Evolutionary conservation across 176 grass and related monocot genomes (phyloP).

Genomic region (Zea luxurians): DNA sequence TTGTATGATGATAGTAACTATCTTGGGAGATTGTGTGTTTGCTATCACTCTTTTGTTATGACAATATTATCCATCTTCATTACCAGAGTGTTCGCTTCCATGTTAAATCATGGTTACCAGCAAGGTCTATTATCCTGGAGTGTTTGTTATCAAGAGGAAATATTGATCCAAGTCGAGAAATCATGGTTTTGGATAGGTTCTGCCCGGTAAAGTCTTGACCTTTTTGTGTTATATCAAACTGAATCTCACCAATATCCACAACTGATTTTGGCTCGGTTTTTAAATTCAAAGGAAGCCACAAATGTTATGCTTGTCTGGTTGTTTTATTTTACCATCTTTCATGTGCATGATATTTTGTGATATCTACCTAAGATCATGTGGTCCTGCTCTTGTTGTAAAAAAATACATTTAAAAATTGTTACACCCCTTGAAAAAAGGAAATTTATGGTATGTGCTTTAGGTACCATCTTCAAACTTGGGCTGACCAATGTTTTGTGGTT

Average conservation of each 20-base stretch:
- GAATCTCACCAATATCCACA: neutral
- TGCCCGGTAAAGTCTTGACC: constrained; percentile 74
- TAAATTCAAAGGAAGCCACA: neutral
- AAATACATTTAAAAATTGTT: neutral
- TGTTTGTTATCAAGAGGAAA: constrained; percentile 76
- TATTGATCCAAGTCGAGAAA: constrained; percentile 88
- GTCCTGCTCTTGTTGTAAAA: neutral
- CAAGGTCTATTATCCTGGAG: constrained; percentile 83
- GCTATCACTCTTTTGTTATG: neutral
- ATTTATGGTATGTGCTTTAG: neutral
- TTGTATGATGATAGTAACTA: neutral
- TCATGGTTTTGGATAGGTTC: constrained; percentile 83
- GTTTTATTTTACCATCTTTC: neutral
- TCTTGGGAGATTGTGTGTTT: neutral
- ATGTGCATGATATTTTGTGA: constrained; percentile 2
- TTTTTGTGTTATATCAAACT: neutral
- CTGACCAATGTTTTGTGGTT: neutral
- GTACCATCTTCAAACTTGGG: neutral
- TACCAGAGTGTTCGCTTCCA: constrained; percentile 75
- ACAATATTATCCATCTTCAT: constrained; percentile 27
- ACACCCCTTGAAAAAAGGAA: no score
- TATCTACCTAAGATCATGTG: neutral
- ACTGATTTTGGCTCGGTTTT: neutral
- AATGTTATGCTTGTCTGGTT: neutral
- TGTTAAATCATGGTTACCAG: constrained; percentile 90